These are phyloP conservation scores for Saccharomyces hybrid DNA, from an alignment of 1,139 yeast species.

Conservation along the genomic window DNA sequence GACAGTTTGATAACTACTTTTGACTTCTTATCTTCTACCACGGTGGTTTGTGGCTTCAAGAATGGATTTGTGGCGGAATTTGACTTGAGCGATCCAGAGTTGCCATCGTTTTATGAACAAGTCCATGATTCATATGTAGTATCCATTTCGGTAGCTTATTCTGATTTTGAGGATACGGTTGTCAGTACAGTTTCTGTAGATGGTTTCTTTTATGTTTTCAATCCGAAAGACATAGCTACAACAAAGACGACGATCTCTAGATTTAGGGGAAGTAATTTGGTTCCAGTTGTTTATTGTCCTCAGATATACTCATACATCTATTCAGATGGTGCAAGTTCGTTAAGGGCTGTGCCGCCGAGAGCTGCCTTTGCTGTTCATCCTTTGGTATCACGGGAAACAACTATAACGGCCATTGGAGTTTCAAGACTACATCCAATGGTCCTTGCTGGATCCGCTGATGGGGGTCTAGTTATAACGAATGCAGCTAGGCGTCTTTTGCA, in stretches of 20 bases:
- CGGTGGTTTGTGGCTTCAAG: slow-evolving; percentile 52
- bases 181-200: slow-evolving; percentile 44
- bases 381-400: slow-evolving; percentile 35
- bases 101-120: slow-evolving; percentile 44
- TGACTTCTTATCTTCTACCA: slow-evolving; percentile 46
- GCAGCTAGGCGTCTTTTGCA: slow-evolving; percentile 37
- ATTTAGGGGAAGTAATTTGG: slow-evolving; percentile 31
- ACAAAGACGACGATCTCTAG: slow-evolving; percentile 32
- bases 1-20: slow-evolving; percentile 41
- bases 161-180: slow-evolving; percentile 34
- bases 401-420: slow-evolving; percentile 35
- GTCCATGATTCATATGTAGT: slow-evolving; percentile 46
- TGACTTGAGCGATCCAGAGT: slow-evolving; percentile 31
- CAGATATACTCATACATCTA: slow-evolving; percentile 35
- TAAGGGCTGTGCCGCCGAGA: slow-evolving; percentile 34
- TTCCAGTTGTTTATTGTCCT: slow-evolving; percentile 34
- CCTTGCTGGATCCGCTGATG: slow-evolving; percentile 56
- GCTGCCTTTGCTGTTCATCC: slow-evolving; percentile 33
- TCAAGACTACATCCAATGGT: slow-evolving; percentile 52
- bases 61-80: slow-evolving; percentile 66
- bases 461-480: slow-evolving; percentile 41
- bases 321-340: slow-evolving; percentile 37
- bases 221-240: slow-evolving; percentile 36
- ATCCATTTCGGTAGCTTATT: slow-evolving; percentile 38
- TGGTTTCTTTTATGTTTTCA: slow-evolving; percentile 38